phyloP scores from a whole-genome alignment of 2,329 filamentous ascomycete species.

The Epicoccum sorghinum region DNA sequence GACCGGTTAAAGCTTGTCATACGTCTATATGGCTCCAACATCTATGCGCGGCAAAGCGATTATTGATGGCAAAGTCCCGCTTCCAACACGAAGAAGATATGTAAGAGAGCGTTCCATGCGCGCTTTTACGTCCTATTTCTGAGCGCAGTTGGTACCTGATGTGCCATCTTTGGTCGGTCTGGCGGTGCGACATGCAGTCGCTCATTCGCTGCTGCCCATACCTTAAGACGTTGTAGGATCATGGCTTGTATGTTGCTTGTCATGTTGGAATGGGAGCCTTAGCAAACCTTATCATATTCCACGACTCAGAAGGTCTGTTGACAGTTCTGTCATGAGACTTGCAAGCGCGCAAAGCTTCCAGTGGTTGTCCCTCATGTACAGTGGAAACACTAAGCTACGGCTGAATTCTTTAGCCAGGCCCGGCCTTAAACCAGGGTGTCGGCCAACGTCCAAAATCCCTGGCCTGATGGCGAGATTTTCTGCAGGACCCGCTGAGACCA shows the following conservation, averaged over 20 bases:
- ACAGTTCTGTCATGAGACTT: neutral
- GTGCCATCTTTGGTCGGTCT: constrained; percentile 10
- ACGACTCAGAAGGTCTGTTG: too few species aligned
- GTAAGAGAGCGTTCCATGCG: neutral
- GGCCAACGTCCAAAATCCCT: too few species aligned
- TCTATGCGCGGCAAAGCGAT: constrained; percentile 25
- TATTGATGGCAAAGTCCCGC: constrained; percentile 28
- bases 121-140: constrained; percentile 11
- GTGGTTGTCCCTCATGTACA: neutral
- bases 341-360: neutral
- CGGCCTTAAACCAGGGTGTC: too few species aligned
- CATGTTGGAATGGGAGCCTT: neutral
- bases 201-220: neutral
- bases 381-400: constrained; percentile 1
- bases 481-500: neutral
- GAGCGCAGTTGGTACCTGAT: too few species aligned
- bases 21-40: constrained; percentile 25
- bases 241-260: constrained; percentile 3
- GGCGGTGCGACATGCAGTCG: neutral
- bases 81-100: too few species aligned
- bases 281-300: neutral
- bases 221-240: neutral
- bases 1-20: constrained; percentile 39
- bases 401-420: constrained; percentile 6
- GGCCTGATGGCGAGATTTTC: too few species aligned